A percentile compares a stretch with the other conserved stretches of the same genome.
phyloP scores from a whole-genome alignment of 2,329 filamentous ascomycete species.

The Hyphodiscus sp. region DNA sequence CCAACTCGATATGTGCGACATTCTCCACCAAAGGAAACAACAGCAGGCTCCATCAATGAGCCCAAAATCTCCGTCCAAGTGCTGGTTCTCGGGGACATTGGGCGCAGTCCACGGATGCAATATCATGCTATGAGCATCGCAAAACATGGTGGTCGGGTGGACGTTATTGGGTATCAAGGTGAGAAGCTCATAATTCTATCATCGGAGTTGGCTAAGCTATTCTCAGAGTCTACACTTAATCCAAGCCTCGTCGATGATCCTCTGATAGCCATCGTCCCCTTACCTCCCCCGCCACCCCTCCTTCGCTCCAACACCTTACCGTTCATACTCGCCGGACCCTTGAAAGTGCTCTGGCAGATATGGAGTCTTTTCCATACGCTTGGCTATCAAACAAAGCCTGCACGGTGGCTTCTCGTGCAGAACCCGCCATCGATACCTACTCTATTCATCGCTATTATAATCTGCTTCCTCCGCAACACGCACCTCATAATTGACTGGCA shows the following conservation, averaged over 20 bases:
- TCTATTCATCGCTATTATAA: constrained; percentile 65
- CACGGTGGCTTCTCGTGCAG: constrained; percentile 83
- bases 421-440: constrained; percentile 96
- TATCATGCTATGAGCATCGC: constrained; percentile 94
- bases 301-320: constrained; percentile 64
- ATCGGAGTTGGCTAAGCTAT: constrained; percentile 4
- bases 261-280: constrained; percentile 63
- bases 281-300: constrained; percentile 59
- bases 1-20: constrained; percentile 34
- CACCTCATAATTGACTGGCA: constrained; percentile 93
- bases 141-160: constrained; percentile 70
- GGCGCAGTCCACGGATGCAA: constrained; percentile 94
- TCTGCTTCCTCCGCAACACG: constrained; percentile 72
- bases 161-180: constrained; percentile 86
- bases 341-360: constrained; percentile 83
- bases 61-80: constrained; percentile 61
- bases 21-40: constrained; percentile 26
- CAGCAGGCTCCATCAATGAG: constrained; percentile 21
- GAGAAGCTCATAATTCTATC: constrained; percentile 2
- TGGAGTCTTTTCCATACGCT: constrained; percentile 64
- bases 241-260: constrained; percentile 66
- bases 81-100: constrained; percentile 90
- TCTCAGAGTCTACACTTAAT: constrained; percentile 68
- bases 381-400: constrained; percentile 65
- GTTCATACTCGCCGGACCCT: constrained; percentile 70